Conservation (phyloP, 2,329 filamentous ascomycete species). For the Hypoxylon sp. region DNA sequence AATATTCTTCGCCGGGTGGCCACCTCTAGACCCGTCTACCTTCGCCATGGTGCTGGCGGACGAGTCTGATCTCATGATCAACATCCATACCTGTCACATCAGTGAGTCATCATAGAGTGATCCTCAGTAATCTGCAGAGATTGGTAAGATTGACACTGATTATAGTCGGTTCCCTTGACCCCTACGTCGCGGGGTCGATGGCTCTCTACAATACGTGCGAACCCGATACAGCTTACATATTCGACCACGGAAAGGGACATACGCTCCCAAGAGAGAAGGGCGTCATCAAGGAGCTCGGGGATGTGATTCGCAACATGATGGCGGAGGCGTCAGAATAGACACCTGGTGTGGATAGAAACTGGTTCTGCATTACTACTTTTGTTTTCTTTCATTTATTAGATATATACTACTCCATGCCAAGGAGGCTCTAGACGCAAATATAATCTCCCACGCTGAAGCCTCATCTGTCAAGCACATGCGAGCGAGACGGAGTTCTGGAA, state of each 20-base stretch:
- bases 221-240: slow-evolving; percentile 65
- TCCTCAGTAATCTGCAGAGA: slow-evolving; percentile 2
- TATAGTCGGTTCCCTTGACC: slow-evolving; percentile 62
- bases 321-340: slow-evolving; percentile 38
- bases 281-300: slow-evolving; percentile 56
- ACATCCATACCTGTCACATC: slow-evolving; percentile 61
- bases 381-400: slow-evolving; percentile 7
- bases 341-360: slow-evolving; percentile 37
- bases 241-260: slow-evolving; percentile 71
- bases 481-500: slow-evolving; percentile 20
- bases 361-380: slow-evolving; percentile 7
- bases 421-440: slow-evolving; percentile 15
- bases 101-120: slow-evolving; percentile 46
- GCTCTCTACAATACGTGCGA: slow-evolving; percentile 70
- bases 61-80: slow-evolving; percentile 57
- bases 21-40: slow-evolving; percentile 54
- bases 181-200: slow-evolving; percentile 67
- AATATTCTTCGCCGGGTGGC: slow-evolving; percentile 63
- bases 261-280: slow-evolving; percentile 63
- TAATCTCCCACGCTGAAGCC: slow-evolving; percentile 9
- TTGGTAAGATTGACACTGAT: slow-evolving; percentile 38
- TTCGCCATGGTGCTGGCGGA: slow-evolving; percentile 58
- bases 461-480: neutral
- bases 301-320: slow-evolving; percentile 51
- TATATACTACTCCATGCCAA: slow-evolving; percentile 7